Evolutionary conservation across 2,329 filamentous ascomycete genomes (phyloP).

Genomic region (Grosmannia penicillata): DNA sequence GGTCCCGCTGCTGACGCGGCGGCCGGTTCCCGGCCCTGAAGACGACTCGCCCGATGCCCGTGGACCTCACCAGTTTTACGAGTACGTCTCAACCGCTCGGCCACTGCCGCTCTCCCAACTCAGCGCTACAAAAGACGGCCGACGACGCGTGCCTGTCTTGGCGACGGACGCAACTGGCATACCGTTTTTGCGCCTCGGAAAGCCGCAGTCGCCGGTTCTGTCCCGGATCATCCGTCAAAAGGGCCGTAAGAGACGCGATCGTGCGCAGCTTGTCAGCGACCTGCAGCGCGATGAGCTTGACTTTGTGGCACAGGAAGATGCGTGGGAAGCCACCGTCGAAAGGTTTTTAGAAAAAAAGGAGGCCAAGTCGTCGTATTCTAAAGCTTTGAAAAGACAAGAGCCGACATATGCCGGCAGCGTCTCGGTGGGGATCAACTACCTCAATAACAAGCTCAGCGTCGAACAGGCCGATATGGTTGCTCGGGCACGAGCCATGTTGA

Average conservation of each 20-base stretch:
- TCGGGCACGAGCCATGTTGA: conserved; percentile 23
- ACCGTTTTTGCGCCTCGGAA: conserved; percentile 51
- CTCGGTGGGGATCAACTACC: conserved; percentile 6
- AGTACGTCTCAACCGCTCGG: conserved; percentile 30
- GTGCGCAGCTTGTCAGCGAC: conserved; percentile 21
- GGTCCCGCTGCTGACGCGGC: conserved; percentile 17
- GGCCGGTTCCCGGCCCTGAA: conserved; percentile 9
- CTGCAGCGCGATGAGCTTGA: conserved; percentile 22
- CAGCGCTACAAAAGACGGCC: conserved; percentile 22
- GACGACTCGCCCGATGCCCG: conserved; percentile 5
- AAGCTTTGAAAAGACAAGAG: not conserved
- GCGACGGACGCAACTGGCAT: conserved; percentile 35
- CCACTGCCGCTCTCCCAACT: conserved; percentile 35
- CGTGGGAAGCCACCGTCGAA: conserved; percentile 29
- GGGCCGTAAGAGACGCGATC: conserved; percentile 25
- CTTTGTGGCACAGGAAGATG: conserved; percentile 25
- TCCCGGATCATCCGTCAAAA: conserved; percentile 42
- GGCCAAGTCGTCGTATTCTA: not conserved
- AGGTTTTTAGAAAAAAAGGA: conserved; percentile 14
- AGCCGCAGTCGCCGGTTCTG: conserved; percentile 47
- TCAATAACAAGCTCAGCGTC: conserved; percentile 16
- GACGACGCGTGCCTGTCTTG: conserved; percentile 43
- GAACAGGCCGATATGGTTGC: conserved; percentile 25
- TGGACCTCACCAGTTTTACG: conserved; percentile 7
- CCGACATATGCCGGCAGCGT: conserved; percentile 17